A percentile compares a stretch with the other conserved stretches of the same genome.
Conservation (phyloP, 2,329 filamentous ascomycete species). For the Hypoxylon sp. region DNA sequence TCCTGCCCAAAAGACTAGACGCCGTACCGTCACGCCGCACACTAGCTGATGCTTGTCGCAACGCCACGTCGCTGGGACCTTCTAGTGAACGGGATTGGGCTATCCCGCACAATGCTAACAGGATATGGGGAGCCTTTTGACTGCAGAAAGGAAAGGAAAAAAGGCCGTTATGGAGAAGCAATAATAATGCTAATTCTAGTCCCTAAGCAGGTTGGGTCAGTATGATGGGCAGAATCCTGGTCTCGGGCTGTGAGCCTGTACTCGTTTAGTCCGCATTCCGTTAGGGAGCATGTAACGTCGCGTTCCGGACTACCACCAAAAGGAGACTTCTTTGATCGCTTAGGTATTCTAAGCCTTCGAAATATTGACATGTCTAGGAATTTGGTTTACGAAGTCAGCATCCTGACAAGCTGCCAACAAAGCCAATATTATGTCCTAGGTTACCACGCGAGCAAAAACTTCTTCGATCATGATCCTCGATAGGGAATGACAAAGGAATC, state of each 20-base stretch:
- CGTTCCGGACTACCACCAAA: conserved; percentile 21
- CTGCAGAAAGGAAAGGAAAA: conserved; percentile 11
- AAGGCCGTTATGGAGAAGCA: conserved; percentile 11
- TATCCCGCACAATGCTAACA: conserved; percentile 18
- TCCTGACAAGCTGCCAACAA: conserved; percentile 21
- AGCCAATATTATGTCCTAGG: conserved; percentile 5
- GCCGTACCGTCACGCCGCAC: conserved; percentile 4
- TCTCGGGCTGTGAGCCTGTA: conserved; percentile 12
- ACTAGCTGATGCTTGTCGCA: conserved; percentile 17
- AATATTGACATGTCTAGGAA: conserved; percentile 2
- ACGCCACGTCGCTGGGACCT: conserved; percentile 31
- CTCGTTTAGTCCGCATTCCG: conserved; percentile 23
- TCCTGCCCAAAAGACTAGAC: conserved; percentile 22
- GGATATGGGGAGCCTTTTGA: conserved; percentile 17
- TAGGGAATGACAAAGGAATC: conserved; percentile 32
- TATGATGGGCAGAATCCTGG: conserved; percentile 24
- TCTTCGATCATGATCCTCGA: conserved; percentile 12
- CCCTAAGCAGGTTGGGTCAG: conserved; percentile 8
- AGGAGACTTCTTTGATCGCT: conserved; percentile 14
- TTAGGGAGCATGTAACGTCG: conserved; percentile 42
- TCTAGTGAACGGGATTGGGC: conserved; percentile 20
- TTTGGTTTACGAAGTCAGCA: conserved; percentile 10
- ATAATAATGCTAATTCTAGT: conserved; percentile 19
- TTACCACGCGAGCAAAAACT: conserved; percentile 14
- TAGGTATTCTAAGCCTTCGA: conserved; percentile 11